Evolutionary conservation across 345 rosid species (phyloP).

Genomic region (Rhizophora apiculata): DNA sequence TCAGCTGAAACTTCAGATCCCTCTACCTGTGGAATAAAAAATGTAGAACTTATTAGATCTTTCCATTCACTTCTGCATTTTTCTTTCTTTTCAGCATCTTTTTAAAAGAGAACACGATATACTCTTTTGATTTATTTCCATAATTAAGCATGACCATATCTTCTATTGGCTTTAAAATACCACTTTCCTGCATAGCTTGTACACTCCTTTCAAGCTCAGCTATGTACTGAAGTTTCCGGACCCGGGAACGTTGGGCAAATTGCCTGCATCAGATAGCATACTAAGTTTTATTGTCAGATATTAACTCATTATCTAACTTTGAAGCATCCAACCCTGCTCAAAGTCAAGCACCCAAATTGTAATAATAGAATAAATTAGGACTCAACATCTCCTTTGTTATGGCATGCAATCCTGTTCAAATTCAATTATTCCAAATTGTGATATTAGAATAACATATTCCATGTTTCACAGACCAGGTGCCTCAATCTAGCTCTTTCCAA

Average conservation of each 20-base stretch:
- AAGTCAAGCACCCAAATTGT: too few species aligned
- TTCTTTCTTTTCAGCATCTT: too few species aligned
- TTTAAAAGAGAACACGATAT: too few species aligned
- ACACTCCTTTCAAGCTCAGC: constrained; percentile 61
- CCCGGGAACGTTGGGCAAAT: constrained; percentile 57
- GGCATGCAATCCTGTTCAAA: not conserved
- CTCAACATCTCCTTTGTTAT: not conserved
- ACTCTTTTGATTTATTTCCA: too few species aligned
- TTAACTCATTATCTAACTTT: not conserved
- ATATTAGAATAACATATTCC: too few species aligned
- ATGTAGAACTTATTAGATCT: not conserved
- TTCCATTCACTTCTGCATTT: too few species aligned
- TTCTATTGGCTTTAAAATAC: not conserved
- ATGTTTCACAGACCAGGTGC: too few species aligned
- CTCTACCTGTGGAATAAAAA: constrained; percentile 51
- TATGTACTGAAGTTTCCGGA: constrained; percentile 58
- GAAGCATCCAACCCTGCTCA: not conserved
- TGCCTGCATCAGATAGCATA: constrained; percentile 35
- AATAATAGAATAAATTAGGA: too few species aligned
- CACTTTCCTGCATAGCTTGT: constrained; percentile 50
- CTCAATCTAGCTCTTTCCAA: too few species aligned
- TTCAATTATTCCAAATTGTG: too few species aligned
- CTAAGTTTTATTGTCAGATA: not conserved
- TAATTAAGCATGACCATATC: not conserved
- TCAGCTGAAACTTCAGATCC: constrained; percentile 80